Conservation (phyloP, 2,329 filamentous ascomycete species). For the Apiospora arundinis region DNA sequence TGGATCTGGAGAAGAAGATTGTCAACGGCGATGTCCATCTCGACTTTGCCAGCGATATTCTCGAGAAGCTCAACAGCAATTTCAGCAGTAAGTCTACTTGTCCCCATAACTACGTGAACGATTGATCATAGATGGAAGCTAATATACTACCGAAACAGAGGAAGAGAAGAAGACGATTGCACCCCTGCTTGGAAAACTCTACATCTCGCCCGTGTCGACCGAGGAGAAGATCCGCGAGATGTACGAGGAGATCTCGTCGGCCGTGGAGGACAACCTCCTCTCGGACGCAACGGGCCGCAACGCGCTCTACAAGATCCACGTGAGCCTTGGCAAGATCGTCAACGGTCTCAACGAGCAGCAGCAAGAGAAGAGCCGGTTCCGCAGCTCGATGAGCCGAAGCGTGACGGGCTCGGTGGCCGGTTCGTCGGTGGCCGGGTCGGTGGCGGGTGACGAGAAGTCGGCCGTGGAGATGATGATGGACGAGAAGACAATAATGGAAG, state of each 20-base stretch:
- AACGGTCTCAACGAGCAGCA: conserved; percentile 51
- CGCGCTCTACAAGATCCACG: conserved; percentile 71
- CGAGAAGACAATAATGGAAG: conserved; percentile 48
- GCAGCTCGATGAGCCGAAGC: conserved; percentile 45
- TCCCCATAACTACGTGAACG: background rate
- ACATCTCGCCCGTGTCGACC: conserved; percentile 72
- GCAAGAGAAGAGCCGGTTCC: conserved; percentile 28
- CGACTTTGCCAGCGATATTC: conserved; percentile 75
- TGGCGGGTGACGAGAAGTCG: conserved; percentile 41
- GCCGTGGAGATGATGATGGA: conserved; percentile 26
- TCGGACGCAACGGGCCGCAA: conserved; percentile 68
- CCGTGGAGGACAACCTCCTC: conserved; percentile 67
- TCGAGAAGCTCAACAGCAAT: conserved; percentile 74
- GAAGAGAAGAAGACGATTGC: conserved; percentile 87
- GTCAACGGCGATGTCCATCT: conserved; percentile 82
- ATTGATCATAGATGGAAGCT: background rate
- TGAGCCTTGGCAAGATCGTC: conserved; percentile 71
- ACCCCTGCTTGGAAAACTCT: conserved; percentile 80
- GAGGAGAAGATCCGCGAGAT: conserved; percentile 63
- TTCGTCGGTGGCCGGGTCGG: conserved; percentile 37
- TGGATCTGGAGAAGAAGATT: conserved; percentile 65
- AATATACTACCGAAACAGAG: conserved; percentile 51
- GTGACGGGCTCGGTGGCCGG: background rate
- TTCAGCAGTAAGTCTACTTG: conserved; percentile 65
- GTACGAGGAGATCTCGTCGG: conserved; percentile 64